Percentiles rank a stretch among this genome's conserved stretches.
These are phyloP conservation scores for Trichoderma endophyticum DNA, from an alignment of 2,329 filamentous ascomycete genomes.

Conservation along the genomic window DNA sequence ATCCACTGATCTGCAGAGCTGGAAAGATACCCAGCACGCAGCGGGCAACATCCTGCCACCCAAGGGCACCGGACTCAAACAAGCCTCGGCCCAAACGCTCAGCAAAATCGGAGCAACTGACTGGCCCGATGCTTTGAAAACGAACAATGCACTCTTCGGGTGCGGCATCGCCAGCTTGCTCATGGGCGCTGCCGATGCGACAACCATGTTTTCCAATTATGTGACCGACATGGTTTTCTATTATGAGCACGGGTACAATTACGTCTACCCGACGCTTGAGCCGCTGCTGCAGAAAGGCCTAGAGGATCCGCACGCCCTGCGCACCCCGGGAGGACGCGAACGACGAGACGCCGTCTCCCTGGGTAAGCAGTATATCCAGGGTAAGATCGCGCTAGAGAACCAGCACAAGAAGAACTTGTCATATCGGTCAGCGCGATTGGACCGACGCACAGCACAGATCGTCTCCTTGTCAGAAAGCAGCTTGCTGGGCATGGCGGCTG, in stretches of 20 bases:
- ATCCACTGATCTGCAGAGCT: slow-evolving; percentile 22
- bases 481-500: slow-evolving; percentile 23
- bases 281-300: slow-evolving; percentile 20
- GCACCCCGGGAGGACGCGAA: slow-evolving; percentile 20
- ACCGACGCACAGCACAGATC: slow-evolving; percentile 21
- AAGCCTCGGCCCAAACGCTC: slow-evolving; percentile 17
- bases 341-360: slow-evolving; percentile 21
- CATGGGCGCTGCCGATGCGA: slow-evolving; percentile 22
- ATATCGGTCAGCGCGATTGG: slow-evolving; percentile 18
- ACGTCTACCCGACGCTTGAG: slow-evolving; percentile 23
- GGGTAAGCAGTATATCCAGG: slow-evolving; percentile 22
- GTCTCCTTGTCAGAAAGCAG: slow-evolving; percentile 24
- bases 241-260: slow-evolving; percentile 26
- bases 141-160: slow-evolving; percentile 24
- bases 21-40: slow-evolving; percentile 22
- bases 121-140: slow-evolving; percentile 22
- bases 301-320: slow-evolving; percentile 20
- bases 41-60: slow-evolving; percentile 22
- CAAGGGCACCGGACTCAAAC: slow-evolving; percentile 20
- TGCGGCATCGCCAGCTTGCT: slow-evolving; percentile 23
- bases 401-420: slow-evolving; percentile 13
- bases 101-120: slow-evolving; percentile 18
- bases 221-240: slow-evolving; percentile 26
- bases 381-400: slow-evolving; percentile 22
- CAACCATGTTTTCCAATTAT: slow-evolving; percentile 25